Conservation (phyloP, 495 filamentous ascomycete genomes). For the Penicillium paradoxum region DNA sequence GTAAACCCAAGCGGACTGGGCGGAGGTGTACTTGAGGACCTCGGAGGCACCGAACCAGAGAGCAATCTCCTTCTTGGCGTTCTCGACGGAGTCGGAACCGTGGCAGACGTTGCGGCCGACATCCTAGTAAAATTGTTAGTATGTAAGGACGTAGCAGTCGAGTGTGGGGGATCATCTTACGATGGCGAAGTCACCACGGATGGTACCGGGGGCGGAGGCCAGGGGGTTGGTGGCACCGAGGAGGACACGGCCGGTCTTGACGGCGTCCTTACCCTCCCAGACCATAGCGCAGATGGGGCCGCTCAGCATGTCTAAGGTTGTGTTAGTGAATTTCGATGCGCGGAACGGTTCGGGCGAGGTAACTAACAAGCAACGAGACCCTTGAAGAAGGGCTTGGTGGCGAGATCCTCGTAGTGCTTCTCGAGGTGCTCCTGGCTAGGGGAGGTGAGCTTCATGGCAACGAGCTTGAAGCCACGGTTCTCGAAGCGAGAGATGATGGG, state of each 20-base stretch:
- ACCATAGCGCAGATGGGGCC: constrained; percentile 98
- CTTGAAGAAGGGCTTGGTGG: constrained; percentile 91
- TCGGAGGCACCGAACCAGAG: constrained; percentile 93
- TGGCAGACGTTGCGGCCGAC: constrained; percentile 99
- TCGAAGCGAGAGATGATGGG: constrained; percentile 97
- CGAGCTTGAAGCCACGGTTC: constrained; percentile 95
- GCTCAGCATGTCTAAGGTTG: constrained; percentile 78
- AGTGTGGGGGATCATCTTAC: constrained; percentile 29
- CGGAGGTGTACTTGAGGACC: constrained; percentile 70
- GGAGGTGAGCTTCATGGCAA: constrained; percentile 86
- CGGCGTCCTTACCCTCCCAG: constrained; percentile 95
- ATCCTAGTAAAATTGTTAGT: constrained; percentile 46
- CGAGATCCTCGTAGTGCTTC: constrained; percentile 93
- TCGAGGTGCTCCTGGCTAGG: constrained; percentile 91
- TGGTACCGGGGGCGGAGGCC: constrained; percentile 89
- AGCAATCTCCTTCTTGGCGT: constrained; percentile 97
- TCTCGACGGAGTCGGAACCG: constrained; percentile 97
- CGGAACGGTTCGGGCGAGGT: background rate
- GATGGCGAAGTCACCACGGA: constrained; percentile 81
- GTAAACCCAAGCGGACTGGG: constrained; percentile 88
- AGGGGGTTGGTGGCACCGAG: constrained; percentile 98
- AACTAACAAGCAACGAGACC: constrained; percentile 79
- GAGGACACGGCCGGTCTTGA: constrained; percentile 94
- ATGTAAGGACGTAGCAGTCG: background rate
- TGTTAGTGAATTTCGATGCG: constrained; percentile 9